These are phyloP conservation scores for Trichoderma sp. DNA, from an alignment of 2,329 filamentous ascomycete genomes.

Conservation along the genomic window DNA sequence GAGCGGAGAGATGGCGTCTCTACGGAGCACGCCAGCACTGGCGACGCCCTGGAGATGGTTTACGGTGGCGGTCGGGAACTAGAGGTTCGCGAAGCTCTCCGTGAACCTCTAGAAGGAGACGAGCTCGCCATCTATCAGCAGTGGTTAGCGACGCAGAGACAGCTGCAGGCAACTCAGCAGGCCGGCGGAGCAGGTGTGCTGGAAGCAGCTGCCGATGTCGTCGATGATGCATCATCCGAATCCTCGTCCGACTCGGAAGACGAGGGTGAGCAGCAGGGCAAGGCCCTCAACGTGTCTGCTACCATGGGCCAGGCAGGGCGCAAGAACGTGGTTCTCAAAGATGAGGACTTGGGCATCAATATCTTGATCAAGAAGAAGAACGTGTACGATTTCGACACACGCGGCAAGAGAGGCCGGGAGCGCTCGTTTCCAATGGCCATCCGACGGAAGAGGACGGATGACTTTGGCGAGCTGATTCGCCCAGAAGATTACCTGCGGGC, in stretches of 20 bases:
- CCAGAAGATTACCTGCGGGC: conserved; percentile 92
- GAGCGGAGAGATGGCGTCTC: conserved; percentile 66
- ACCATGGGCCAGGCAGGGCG: conserved; percentile 80
- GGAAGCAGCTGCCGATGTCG: conserved; percentile 70
- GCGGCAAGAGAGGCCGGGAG: conserved; percentile 88
- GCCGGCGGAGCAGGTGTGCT: conserved; percentile 67
- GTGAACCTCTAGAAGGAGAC: conserved; percentile 69
- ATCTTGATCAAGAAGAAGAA: conserved; percentile 85
- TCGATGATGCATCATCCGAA: conserved; percentile 83
- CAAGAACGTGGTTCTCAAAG: conserved; percentile 82
- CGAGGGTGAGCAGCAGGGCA: conserved; percentile 85
- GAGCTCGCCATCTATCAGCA: conserved; percentile 87
- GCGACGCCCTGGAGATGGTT: conserved; percentile 66
- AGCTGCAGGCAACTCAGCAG: conserved; percentile 80
- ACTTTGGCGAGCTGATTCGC: conserved; percentile 91
- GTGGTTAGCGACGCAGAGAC: conserved; percentile 84
- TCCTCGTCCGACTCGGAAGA: conserved; percentile 86
- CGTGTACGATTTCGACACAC: conserved; percentile 90
- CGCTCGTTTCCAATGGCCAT: conserved; percentile 88
- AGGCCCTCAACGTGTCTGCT: conserved; percentile 84
- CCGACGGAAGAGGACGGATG: conserved; percentile 77
- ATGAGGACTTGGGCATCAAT: conserved; percentile 90
- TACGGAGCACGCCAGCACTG: conserved; percentile 56
- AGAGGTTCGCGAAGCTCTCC: conserved; percentile 61
- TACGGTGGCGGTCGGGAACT: conserved; percentile 65